Base-by-base conservation (phyloP, 2,329 filamentous ascomycete species). In the Arthrobotrys entomopaga region DNA sequence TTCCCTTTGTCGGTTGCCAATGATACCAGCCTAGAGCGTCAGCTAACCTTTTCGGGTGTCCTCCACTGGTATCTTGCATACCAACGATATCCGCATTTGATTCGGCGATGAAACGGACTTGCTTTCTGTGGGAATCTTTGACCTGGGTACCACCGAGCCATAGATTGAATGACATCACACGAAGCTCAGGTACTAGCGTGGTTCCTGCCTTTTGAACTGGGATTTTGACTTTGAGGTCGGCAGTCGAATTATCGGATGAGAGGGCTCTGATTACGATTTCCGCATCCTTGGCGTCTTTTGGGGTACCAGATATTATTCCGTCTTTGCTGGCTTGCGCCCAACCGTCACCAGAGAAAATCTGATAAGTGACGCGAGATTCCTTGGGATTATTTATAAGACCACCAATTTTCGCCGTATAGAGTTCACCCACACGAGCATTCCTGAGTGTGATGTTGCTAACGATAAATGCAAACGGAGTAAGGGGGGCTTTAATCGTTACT, bases 111-210 rank as follows among this genome's bases (percentile, higher is more conserved):
- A 82, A 82, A 2, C 74, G 77, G 16, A 83, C 77, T 65, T 83
- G 82, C 78, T 83, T 84, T 49, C 78, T 77, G 67, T 82, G 81
- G 69, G 80, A 82, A 72, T 81, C 76, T 26, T 80, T 80, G 34
- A 83, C 80, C 7, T 78, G 73, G 1, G 79, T 79, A 50, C 82
- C 82, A 2, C 82, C 81, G 53, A 79, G 76, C 83, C 83, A 84
- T 59, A 84, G 78, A 77, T 84, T 84, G 65, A 80, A 81, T 2
- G 81, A 79, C 56, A 83, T 76, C 11, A 83, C 80, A 46, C 78
- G 79, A 38, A 83, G 77, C 22, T 81, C 58, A 8, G 43, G 19
- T 11, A 80, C 78, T 1, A 84, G 79, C 3, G 77, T 71, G 1
- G 77, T 46, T 13, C 78, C 78, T 0, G 72, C 22, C 0, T 67